These are phyloP conservation scores for Crinitomyces ghanaensis DNA, from an alignment of 805 yeast species.

Conservation along the genomic window DNA sequence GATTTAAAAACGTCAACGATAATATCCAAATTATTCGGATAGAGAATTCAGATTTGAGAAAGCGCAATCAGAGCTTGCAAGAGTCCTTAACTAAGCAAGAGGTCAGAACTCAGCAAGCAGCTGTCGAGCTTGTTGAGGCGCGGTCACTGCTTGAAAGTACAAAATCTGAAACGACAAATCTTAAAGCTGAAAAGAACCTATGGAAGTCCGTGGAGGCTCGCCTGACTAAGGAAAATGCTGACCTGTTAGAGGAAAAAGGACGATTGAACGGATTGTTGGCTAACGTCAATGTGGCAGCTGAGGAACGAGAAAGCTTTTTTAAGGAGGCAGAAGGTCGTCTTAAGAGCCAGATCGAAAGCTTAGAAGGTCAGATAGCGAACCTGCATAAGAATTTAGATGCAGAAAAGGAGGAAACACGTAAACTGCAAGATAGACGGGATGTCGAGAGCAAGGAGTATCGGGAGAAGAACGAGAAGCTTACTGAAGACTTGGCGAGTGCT, in stretches of 20 bases:
- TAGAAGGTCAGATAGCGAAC: slow-evolving; percentile 36
- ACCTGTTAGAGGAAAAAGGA: slow-evolving; percentile 45
- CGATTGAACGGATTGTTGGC: slow-evolving; percentile 45
- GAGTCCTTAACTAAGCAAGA: slow-evolving; percentile 38
- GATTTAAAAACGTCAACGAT: slow-evolving; percentile 32
- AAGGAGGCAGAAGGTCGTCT: slow-evolving; percentile 40
- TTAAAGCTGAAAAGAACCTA: slow-evolving; percentile 44
- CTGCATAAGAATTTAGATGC: slow-evolving; percentile 38
- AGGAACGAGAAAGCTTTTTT: slow-evolving; percentile 47
- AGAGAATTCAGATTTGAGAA: slow-evolving; percentile 37
- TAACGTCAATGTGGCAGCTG: slow-evolving; percentile 48
- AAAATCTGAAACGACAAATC: slow-evolving; percentile 35
- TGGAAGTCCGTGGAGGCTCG: slow-evolving; percentile 39
- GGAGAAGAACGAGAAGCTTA: slow-evolving; percentile 47
- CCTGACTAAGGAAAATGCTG: slow-evolving; percentile 40
- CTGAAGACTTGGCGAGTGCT: slow-evolving; percentile 32
- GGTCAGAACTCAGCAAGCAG: slow-evolving; percentile 33
- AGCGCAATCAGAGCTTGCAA: slow-evolving; percentile 32
- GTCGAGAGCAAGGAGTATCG: slow-evolving; percentile 44
- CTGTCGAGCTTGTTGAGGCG: slow-evolving; percentile 45
- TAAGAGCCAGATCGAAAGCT: slow-evolving; percentile 36
- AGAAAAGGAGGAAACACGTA: slow-evolving; percentile 40
- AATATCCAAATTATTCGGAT: slow-evolving; percentile 30
- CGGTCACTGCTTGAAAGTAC: slow-evolving; percentile 36
- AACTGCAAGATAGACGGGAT: slow-evolving; percentile 43